These are phyloP conservation scores for Groenewaldozyma tartarivorans DNA, from an alignment of 805 yeast genomes.

Conservation along the genomic window DNA sequence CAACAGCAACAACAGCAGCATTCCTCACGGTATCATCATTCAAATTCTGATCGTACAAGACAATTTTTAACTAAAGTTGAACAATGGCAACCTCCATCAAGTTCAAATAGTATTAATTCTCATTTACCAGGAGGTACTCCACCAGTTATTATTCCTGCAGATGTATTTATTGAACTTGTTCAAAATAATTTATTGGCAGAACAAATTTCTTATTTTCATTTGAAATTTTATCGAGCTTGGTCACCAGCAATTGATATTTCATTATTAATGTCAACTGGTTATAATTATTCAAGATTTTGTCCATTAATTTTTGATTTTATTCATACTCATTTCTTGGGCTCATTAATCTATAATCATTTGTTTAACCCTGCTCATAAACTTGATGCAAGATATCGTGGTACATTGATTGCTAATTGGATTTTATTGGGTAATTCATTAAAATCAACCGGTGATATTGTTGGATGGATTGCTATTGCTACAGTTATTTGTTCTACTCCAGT, in stretches of 20 bases:
- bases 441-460: constrained; percentile 80
- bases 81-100: background rate
- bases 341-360: constrained; percentile 59
- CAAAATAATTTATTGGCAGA: constrained; percentile 42
- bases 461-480: constrained; percentile 87
- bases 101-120: constrained; percentile 2
- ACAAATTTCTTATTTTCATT: constrained; percentile 58
- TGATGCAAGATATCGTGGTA: constrained; percentile 37
- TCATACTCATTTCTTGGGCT: constrained; percentile 70
- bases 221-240: constrained; percentile 60
- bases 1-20: too few species aligned
- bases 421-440: constrained; percentile 71
- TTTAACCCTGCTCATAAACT: constrained; percentile 29
- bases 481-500: constrained; percentile 75
- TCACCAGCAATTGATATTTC: constrained; percentile 73
- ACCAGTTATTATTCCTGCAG: constrained; percentile 24
- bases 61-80: constrained; percentile 16
- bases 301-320: constrained; percentile 69
- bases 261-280: constrained; percentile 45
- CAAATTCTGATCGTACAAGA: constrained; percentile 17
- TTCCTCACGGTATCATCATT: constrained; percentile 7
- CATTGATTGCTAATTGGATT: constrained; percentile 72
- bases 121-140: too few species aligned
- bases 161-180: constrained; percentile 46
- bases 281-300: constrained; percentile 41